Evolutionary conservation across 352 stramenopile species (phyloP).

Genomic region (Phytophthora sp.): DNA sequence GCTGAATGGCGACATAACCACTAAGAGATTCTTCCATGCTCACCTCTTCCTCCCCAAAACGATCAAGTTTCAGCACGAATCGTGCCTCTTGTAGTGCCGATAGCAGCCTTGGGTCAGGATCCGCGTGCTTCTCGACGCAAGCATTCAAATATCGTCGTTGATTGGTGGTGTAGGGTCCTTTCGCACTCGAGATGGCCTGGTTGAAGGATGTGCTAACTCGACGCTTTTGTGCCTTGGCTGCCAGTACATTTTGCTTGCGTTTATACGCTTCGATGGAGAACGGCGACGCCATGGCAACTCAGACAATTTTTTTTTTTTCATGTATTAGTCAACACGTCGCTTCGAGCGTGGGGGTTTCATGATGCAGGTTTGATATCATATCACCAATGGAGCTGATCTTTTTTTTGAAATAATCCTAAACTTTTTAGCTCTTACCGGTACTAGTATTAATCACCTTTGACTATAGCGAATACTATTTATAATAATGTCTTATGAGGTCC

Average conservation of each 20-base stretch:
- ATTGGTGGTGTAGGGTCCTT: constrained; percentile 38
- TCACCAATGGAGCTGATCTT: too few species aligned
- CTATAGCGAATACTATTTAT: too few species aligned
- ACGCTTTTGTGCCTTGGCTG: constrained; percentile 26
- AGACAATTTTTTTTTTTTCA: too few species aligned
- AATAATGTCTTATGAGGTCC: too few species aligned
- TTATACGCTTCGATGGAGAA: constrained; percentile 74
- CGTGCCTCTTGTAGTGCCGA: constrained; percentile 39
- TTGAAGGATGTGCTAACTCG: background rate
- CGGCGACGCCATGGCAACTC: constrained; percentile 29
- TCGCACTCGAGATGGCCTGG: constrained; percentile 3
- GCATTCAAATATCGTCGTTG: constrained; percentile 66
- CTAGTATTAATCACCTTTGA: too few species aligned
- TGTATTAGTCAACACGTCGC: constrained; percentile 11
- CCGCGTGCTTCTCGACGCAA: constrained; percentile 57
- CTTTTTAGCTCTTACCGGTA: too few species aligned
- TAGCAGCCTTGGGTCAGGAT: constrained; percentile 58
- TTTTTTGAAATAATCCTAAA: too few species aligned
- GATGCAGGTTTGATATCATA: too few species aligned
- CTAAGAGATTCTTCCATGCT: background rate
- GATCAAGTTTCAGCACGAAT: constrained; percentile 60
- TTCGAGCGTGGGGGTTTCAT: constrained; percentile 12
- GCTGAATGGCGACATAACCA: background rate
- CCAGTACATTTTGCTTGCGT: constrained; percentile 57
- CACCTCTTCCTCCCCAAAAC: constrained; percentile 61